Evolutionary conservation across 2,329 filamentous ascomycete species (phyloP), one percentile per base, ranked within the genome.

Genomic region (Sclerotinia trifoliorum): DNA sequence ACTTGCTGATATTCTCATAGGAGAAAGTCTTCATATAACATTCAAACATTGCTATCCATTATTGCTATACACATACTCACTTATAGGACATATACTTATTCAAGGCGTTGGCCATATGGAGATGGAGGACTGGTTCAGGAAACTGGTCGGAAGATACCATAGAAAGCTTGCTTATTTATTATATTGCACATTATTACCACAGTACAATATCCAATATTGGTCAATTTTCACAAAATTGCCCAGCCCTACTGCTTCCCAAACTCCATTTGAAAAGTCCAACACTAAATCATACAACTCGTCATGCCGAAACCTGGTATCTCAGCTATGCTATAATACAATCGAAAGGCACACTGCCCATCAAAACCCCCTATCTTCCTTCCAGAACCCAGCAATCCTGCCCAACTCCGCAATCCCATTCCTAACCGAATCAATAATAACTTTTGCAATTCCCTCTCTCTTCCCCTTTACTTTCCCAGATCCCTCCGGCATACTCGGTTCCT

Each of bases 371-470:
- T 77, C 75, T 26, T 71, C 71, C 64, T 73, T 75, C 57, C 71
- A 73, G 15, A 67, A 61, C 73, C 77, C 77, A 19, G 75, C 73
- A 42, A 74, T 57, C 55, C 68, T 73, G 39, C 74, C 73, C 26
- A 76, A 42, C 35, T 76, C 71, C 19, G 82, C 82, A 69, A 90
- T 84, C 17, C 80, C 80, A 0, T 83, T 83, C 35, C 85, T 81
- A 1, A 86, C 79, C 29, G 80, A 82, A 75, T 90, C 87, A 26
- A 90, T 86, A 15, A 90, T 77, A 0, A 87, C 84, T 77, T 90
- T 90, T 66, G 88, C 82, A 83, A 90, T 86, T 6, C 88, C 88
- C 74, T 89, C 86, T 19, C 86, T 83, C 77, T 83, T 84, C 67
- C 81, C 80, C 63, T 82, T 80, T 6, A 79, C 78, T 32, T 81